Percentiles rank a stretch among this genome's conserved stretches.
These are phyloP conservation scores for Physcomitrium patens DNA, from an alignment of 225 moss, liverwort and hornwort genomes.

Conservation along the genomic window DNA sequence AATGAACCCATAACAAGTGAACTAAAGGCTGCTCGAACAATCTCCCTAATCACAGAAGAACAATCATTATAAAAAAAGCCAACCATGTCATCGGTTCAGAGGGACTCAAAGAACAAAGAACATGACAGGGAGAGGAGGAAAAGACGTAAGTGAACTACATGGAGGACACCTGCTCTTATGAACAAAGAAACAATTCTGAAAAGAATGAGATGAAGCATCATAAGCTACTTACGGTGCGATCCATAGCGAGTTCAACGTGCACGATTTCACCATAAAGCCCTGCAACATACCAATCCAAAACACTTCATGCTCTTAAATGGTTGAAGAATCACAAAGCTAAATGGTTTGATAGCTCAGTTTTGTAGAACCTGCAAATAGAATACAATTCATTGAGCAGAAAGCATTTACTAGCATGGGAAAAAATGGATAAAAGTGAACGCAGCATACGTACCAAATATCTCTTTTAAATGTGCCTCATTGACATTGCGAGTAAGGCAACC, in stretches of 20 bases:
- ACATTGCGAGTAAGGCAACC: slow-evolving; percentile 96
- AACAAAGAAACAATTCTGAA: not conserved
- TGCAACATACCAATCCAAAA: slow-evolving; percentile 29
- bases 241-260: slow-evolving; percentile 98
- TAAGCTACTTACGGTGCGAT: slow-evolving; percentile 75
- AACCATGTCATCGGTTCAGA: not conserved
- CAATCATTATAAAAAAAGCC: not conserved
- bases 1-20: no score
- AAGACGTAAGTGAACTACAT: not conserved
- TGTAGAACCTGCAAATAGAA: slow-evolving; percentile 5
- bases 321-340: not conserved
- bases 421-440: not conserved
- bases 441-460: slow-evolving; percentile 76
- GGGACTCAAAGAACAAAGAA: not conserved
- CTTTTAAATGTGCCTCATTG: slow-evolving; percentile 87
- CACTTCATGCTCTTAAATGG: not conserved
- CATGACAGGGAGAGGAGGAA: not conserved
- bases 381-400: not conserved
- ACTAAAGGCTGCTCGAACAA: not conserved
- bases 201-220: slow-evolving; percentile 13
- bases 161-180: not conserved
- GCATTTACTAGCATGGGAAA: not conserved
- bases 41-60: not conserved
- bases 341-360: not conserved
- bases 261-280: slow-evolving; percentile 94